phyloP scores from a whole-genome alignment of 441 rosid genomes.

The Euphorbia schlechtendalii region DNA sequence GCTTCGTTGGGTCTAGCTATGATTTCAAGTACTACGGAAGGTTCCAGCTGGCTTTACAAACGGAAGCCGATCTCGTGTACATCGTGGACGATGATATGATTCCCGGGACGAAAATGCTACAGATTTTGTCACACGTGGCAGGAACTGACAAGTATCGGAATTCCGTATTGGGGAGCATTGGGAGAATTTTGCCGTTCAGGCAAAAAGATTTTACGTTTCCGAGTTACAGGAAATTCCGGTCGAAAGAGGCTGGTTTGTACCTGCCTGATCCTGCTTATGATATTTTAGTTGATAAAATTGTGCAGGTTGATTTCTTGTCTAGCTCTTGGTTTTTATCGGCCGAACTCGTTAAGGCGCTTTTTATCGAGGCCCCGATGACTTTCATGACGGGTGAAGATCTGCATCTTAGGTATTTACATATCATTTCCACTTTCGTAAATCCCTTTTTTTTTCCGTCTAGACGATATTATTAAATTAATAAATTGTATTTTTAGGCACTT shows the following conservation, averaged over 20 bases:
- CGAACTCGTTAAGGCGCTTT: slow-evolving; percentile 79
- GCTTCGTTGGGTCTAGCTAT: slow-evolving; percentile 80
- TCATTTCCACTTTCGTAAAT: neutral
- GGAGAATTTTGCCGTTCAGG: slow-evolving; percentile 84
- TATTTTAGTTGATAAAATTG: slow-evolving; percentile 59
- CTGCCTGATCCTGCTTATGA: slow-evolving; percentile 97
- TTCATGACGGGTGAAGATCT: slow-evolving; percentile 97
- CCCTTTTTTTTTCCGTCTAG: too few relatives aligned
- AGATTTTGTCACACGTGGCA: slow-evolving; percentile 85
- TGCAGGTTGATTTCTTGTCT: slow-evolving; percentile 95
- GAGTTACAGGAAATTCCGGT: slow-evolving; percentile 79
- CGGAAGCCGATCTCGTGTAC: slow-evolving; percentile 82
- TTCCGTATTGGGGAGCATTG: slow-evolving; percentile 88
- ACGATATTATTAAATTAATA: too few relatives aligned
- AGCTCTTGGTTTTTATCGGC: slow-evolving; percentile 97
- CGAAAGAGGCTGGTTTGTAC: slow-evolving; percentile 92
- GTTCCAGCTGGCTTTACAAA: slow-evolving; percentile 89
- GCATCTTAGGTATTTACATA: slow-evolving; percentile 62
- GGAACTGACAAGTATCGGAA: slow-evolving; percentile 89
- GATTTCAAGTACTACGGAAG: slow-evolving; percentile 97
- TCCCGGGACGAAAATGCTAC: slow-evolving; percentile 88
- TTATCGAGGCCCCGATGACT: slow-evolving; percentile 82
- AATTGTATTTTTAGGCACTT: too few relatives aligned
- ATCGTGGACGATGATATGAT: slow-evolving; percentile 91
- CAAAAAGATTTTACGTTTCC: slow-evolving; percentile 92